Percentiles rank a stretch among this genome's conserved stretches.
Evolutionary conservation across 139 green algal species (phyloP).

Genomic region (Tetraselmis striata): DNA sequence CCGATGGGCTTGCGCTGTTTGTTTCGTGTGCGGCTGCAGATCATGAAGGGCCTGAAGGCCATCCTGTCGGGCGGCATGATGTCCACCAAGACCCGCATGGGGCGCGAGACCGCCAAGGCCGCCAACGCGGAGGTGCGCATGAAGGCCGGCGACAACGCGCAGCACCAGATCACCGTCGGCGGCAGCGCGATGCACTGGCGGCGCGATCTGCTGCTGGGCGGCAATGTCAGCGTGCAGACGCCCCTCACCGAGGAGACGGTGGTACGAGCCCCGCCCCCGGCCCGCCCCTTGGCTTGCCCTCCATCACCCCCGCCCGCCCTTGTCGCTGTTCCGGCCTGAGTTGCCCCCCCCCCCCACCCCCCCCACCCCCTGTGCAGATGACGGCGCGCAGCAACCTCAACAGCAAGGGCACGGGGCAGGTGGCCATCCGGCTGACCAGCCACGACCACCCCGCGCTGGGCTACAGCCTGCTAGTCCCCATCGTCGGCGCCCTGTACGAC

Average conservation of each 20-base stretch:
- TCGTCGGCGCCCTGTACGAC: slow-evolving; percentile 6
- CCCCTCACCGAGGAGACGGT: slow-evolving; percentile 5
- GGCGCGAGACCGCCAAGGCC: slow-evolving; percentile 22
- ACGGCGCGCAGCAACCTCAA: slow-evolving; percentile 29
- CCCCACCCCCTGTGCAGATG: slow-evolving; percentile 26
- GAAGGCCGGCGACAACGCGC: slow-evolving; percentile 9
- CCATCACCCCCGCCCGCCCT: no score
- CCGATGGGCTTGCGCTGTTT: background rate
- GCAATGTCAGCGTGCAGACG: slow-evolving; percentile 46
- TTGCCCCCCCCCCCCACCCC: no score
- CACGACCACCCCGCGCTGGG: slow-evolving; percentile 45
- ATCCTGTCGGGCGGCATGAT: slow-evolving; percentile 33
- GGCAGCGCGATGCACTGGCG: slow-evolving; percentile 54
- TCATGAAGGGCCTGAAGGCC: slow-evolving; percentile 27
- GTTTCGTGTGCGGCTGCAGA: slow-evolving; percentile 16
- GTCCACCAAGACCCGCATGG: slow-evolving; percentile 25
- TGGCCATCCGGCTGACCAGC: slow-evolving; percentile 39
- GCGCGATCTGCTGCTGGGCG: slow-evolving; percentile 49
- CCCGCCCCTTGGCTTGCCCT: no score
- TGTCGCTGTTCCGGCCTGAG: no score
- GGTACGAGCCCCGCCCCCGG: background rate
- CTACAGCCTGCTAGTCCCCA: slow-evolving; percentile 11
- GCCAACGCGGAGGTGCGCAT: slow-evolving; percentile 26
- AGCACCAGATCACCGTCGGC: slow-evolving; percentile 34
- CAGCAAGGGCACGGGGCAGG: slow-evolving; percentile 33